These are phyloP conservation scores for Triadica sebifera DNA, from an alignment of 345 rosid genomes.

Conservation along the genomic window DNA sequence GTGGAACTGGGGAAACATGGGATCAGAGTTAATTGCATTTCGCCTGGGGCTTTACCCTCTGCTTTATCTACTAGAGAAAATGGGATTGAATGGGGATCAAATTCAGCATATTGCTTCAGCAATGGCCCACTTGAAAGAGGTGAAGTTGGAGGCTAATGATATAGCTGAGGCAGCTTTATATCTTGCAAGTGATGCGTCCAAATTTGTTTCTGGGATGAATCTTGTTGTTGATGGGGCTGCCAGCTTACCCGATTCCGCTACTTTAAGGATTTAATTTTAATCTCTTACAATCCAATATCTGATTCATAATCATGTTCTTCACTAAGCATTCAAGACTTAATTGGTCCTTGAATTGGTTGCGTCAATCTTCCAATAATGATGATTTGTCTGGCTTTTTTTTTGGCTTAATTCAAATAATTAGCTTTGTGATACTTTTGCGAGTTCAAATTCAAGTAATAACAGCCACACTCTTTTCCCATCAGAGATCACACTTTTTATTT, in stretches of 20 bases:
- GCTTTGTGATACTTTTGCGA: too few relatives aligned
- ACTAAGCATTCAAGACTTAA: too few relatives aligned
- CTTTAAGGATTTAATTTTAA: neutral
- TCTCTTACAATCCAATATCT: too few relatives aligned
- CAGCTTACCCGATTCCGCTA: neutral
- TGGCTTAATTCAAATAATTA: too few relatives aligned
- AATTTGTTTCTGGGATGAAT: constrained; percentile 4
- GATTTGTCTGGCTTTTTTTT: too few relatives aligned
- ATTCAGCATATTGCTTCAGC: neutral
- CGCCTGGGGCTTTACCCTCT: neutral
- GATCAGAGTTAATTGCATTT: constrained; percentile 15
- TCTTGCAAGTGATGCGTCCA: constrained; percentile 11
- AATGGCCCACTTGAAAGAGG: constrained; percentile 2
- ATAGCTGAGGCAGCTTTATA: constrained; percentile 11
- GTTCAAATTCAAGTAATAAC: too few relatives aligned
- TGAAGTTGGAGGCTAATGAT: neutral
- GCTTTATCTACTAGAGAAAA: too few relatives aligned
- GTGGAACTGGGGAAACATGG: constrained; percentile 10
- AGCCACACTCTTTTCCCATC: too few relatives aligned
- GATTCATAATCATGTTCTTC: too few relatives aligned
- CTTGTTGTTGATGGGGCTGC: constrained; percentile 12
- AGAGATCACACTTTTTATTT: too few relatives aligned
- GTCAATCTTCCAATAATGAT: too few relatives aligned
- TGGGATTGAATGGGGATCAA: neutral
- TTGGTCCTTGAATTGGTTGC: too few relatives aligned